Base-by-base conservation (phyloP, 2,329 filamentous ascomycete genomes). In the Cryphonectria parasitica region DNA sequence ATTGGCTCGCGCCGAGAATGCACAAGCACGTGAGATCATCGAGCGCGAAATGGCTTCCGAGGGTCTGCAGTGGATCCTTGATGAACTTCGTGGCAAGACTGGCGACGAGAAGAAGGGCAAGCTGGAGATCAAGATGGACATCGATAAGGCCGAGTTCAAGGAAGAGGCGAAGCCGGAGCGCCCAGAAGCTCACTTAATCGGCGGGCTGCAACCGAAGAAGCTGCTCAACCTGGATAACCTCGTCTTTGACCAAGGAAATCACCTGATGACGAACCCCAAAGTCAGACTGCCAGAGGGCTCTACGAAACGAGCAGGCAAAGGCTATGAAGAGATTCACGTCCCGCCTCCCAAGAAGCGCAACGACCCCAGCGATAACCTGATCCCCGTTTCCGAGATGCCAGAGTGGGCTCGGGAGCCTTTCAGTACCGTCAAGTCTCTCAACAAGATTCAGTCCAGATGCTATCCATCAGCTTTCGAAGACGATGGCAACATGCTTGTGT, bases 251-350 rank as follows among this genome's bases (percentile, higher is more conserved):
- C 95, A 98, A 81, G 96, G 96, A 67, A 99, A 98, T 77, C 96
- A 99, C 83, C 87, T 99, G 60, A 99, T 98, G 95, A 98, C 96
- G n/a, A 99, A 99, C 77, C 92, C 94, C 8, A 98, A 94, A 78
- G 96, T 99, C 63, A 92, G 92, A 73, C 86, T 99, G 28, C 96
- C 96, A 0, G 94, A 97, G 79, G 96, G 96, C 15, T 97, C 96
- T 2, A 98, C 93, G 0, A 98, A 98, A 81, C 89, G 94, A 64
- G 94, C 93, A 0, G 98, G 98, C 83, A 99, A 99, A 81, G 96
- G 96, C 45, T 99, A 98, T 75, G 96, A 99, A 81, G 96, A 99
- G 78, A 98, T 98, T 71, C 96, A 99, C 78, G 95, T 99, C 4
- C 96, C 96, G 10, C 89, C 94, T 6, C 97, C 97, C 0, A 97